These are phyloP conservation scores for Cinnamomum chago DNA, from an alignment of 164 flowering plant genomes.

Conservation along the genomic window DNA sequence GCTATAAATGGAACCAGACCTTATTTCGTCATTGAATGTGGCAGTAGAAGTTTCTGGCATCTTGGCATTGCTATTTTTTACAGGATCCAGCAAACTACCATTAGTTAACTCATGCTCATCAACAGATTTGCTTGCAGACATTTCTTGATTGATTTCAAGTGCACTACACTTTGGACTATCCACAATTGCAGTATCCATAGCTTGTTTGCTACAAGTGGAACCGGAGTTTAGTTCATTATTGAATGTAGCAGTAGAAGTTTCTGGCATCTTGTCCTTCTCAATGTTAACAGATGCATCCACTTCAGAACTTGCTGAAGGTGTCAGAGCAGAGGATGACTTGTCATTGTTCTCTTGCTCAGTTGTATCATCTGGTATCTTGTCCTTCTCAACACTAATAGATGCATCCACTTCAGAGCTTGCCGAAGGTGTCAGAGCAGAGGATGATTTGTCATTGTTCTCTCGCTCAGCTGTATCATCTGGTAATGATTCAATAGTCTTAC, in stretches of 20 bases:
- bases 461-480: conserved; percentile 25
- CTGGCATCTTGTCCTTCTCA: conserved; percentile 24
- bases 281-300: conserved; percentile 50
- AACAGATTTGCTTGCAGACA: conserved; percentile 1
- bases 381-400: conserved; percentile 42
- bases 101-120: conserved; percentile 8
- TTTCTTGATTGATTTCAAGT: neutral
- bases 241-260: conserved; percentile 8
- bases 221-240: conserved; percentile 4
- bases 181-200: neutral
- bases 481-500: conserved; percentile 34
- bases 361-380: conserved; percentile 10
- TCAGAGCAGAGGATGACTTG: conserved; percentile 24
- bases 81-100: conserved; percentile 1
- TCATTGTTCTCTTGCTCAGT: conserved; percentile 20
- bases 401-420: conserved; percentile 44
- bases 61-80: conserved; percentile 9
- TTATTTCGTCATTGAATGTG: conserved; percentile 1
- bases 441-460: conserved; percentile 23
- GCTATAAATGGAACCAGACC: conserved; percentile 6
- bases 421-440: conserved; percentile 21
- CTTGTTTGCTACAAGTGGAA: conserved; percentile 6
- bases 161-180: neutral
- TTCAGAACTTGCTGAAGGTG: conserved; percentile 30
- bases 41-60: conserved; percentile 8